phyloP scores from a whole-genome alignment of 2,329 filamentous ascomycete species.

The Colletotrichum orbiculare region DNA sequence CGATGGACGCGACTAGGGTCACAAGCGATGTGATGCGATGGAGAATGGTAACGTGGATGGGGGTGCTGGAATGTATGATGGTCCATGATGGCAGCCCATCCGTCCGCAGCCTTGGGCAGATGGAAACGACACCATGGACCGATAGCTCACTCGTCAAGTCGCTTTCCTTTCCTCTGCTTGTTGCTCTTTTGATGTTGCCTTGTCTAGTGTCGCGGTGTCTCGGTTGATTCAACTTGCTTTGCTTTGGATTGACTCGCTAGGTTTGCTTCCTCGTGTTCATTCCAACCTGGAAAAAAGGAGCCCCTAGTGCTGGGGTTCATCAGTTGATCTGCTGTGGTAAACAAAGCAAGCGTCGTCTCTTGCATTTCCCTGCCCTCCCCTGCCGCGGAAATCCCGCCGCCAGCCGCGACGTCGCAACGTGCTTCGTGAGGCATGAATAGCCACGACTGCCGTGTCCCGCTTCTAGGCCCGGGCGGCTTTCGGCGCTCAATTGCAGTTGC shows the following conservation, averaged over 20 bases:
- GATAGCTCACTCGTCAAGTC: not conserved
- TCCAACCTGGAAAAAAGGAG: no score
- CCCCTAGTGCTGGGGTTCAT: no score
- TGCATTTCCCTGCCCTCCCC: no score
- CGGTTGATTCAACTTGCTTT: no score
- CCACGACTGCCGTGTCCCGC: slow-evolving; percentile 15
- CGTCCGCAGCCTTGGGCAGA: not conserved
- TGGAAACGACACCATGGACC: not conserved
- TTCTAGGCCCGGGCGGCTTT: slow-evolving; percentile 18
- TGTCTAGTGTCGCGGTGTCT: no score
- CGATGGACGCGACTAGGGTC: slow-evolving; percentile 17
- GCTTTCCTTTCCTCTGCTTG: not conserved
- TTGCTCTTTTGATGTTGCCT: not conserved
- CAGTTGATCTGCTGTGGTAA: not conserved
- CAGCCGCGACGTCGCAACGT: slow-evolving; percentile 29
- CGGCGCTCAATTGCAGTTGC: slow-evolving; percentile 5
- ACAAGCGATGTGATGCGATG: slow-evolving; percentile 2
- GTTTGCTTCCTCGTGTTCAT: no score
- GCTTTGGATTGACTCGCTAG: no score
- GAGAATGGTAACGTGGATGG: not conserved
- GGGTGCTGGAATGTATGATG: slow-evolving; percentile 1
- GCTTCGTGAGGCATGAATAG: slow-evolving; percentile 21
- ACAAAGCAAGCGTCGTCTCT: slow-evolving; percentile 13
- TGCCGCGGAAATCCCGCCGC: slow-evolving; percentile 19
- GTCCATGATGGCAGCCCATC: not conserved